Evolutionary conservation across 2,329 filamentous ascomycete species (phyloP).

Genomic region (Trichophyton mentagrophytes): DNA sequence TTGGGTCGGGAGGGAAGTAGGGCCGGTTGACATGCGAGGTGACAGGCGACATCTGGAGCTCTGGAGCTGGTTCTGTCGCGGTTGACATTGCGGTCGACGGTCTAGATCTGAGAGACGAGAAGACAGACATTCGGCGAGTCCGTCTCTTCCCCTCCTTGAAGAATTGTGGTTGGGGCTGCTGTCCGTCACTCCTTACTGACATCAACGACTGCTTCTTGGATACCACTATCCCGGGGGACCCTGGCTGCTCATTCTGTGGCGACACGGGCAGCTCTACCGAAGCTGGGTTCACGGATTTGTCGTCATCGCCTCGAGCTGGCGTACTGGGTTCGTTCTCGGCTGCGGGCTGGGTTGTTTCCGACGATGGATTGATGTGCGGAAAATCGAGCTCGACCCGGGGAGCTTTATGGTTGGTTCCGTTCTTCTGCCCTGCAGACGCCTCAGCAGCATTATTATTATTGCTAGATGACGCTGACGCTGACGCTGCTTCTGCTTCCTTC

Average conservation of each 20-base stretch:
- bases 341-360: not conserved
- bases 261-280: not conserved
- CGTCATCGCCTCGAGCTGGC: not conserved
- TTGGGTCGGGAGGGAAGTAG: not conserved
- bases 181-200: not conserved
- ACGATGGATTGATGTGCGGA: not conserved
- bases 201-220: constrained; percentile 3
- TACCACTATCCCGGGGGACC: not conserved
- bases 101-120: not conserved
- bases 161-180: not conserved
- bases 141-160: constrained; percentile 1
- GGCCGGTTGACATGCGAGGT: not conserved
- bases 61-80: not conserved
- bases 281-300: not conserved
- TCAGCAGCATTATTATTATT: not conserved
- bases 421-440: not conserved
- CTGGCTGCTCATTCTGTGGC: not conserved
- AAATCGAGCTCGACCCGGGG: constrained; percentile 3
- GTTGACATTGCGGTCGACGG: not conserved
- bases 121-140: not conserved
- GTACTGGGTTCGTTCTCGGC: not conserved
- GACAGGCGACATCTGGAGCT: not conserved
- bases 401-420: not conserved
- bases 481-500: not conserved
- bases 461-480: too few species aligned